Evolutionary conservation across 768 basidiomycete genomes (phyloP).

Genomic region (Naganishia vaughanmartiniae): DNA sequence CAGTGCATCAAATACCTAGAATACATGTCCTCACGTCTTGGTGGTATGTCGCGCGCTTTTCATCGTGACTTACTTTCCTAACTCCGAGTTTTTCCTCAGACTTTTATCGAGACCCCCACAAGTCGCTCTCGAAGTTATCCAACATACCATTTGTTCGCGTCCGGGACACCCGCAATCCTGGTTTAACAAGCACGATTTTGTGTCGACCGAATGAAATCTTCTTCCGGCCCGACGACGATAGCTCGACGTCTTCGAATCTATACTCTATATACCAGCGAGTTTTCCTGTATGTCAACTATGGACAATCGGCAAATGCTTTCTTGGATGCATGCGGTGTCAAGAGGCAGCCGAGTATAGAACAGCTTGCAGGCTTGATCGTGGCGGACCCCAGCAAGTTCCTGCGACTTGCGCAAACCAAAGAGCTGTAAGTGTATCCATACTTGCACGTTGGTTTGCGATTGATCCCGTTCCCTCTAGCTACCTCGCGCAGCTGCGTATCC

Average conservation of each 20-base stretch:
- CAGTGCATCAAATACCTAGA: constrained; percentile 68
- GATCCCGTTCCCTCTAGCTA: constrained; percentile 58
- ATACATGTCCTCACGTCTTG: constrained; percentile 63
- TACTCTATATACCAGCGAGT: constrained; percentile 70
- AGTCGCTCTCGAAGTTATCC: constrained; percentile 59
- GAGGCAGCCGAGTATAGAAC: constrained; percentile 76
- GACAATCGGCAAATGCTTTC: constrained; percentile 74
- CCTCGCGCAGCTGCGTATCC: constrained; percentile 73
- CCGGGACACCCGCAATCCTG: constrained; percentile 13
- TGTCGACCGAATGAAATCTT: constrained; percentile 45
- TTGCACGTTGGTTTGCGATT: constrained; percentile 3
- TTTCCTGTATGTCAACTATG: constrained; percentile 87
- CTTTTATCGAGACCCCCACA: constrained; percentile 50
- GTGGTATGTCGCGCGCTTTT: constrained; percentile 67
- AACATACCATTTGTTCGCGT: constrained; percentile 64
- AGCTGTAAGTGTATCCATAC: constrained; percentile 59
- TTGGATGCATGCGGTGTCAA: constrained; percentile 82
- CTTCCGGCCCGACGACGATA: constrained; percentile 40
- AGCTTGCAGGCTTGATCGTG: constrained; percentile 41
- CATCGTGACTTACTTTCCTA: constrained; percentile 28
- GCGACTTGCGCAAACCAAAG: constrained; percentile 65
- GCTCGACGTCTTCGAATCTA: constrained; percentile 39
- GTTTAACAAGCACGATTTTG: constrained; percentile 22
- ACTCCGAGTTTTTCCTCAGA: constrained; percentile 4
- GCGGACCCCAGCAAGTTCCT: constrained; percentile 59